A percentile compares a stretch with the other conserved stretches of the same genome.
Evolutionary conservation across 1,284 basidiomycete genomes (phyloP).

Genomic region (Boletus semigastroideus): DNA sequence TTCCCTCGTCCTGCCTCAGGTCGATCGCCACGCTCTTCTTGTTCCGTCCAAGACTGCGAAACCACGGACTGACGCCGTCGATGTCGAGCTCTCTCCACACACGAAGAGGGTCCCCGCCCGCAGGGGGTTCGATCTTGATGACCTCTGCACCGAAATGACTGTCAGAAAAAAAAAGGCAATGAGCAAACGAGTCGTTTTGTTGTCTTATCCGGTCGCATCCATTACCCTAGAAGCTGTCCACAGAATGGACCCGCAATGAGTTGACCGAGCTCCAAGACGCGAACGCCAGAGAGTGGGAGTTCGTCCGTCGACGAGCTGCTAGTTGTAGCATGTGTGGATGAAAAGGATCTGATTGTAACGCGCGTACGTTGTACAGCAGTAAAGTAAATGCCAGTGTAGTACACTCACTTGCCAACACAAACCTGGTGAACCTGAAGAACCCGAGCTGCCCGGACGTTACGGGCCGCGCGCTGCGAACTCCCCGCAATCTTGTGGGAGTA

Average conservation of each 20-base stretch:
- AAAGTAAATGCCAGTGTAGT: not conserved
- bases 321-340: constrained; percentile 1
- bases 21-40: constrained; percentile 73
- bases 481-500: not conserved
- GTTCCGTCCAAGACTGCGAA: constrained; percentile 65
- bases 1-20: constrained; percentile 57
- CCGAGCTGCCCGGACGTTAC: not conserved
- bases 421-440: not conserved
- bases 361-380: not conserved
- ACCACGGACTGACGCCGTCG: constrained; percentile 72
- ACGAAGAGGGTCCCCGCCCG: constrained; percentile 62
- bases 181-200: not conserved
- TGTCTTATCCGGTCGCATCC: not conserved
- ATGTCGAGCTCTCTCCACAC: constrained; percentile 69
- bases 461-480: not conserved
- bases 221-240: constrained; percentile 65
- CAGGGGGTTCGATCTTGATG: constrained; percentile 67
- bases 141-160: constrained; percentile 72
- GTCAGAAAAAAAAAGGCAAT: not conserved
- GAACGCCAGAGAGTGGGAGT: constrained; percentile 56
- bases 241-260: constrained; percentile 72
- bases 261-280: constrained; percentile 69
- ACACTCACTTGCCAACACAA: constrained; percentile 7
- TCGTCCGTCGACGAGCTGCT: constrained; percentile 14
- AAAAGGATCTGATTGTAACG: constrained; percentile 7